These are phyloP conservation scores for Aureobasidium sp. DNA, from an alignment of 2,329 filamentous ascomycete species.

Conservation along the genomic window DNA sequence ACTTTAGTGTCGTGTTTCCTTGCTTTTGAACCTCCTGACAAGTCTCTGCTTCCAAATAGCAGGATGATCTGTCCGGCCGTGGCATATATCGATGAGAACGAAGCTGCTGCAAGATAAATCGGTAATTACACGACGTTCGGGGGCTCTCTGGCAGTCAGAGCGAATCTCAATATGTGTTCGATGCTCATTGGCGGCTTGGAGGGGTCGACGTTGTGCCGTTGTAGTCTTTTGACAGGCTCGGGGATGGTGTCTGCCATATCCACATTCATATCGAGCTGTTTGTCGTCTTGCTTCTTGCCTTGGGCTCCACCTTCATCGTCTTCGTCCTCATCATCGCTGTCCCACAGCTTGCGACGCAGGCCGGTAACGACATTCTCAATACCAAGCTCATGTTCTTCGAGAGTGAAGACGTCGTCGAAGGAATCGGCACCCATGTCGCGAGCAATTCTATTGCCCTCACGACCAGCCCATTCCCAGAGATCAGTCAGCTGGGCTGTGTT, in stretches of 20 bases:
- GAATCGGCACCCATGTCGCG: conserved; percentile 32
- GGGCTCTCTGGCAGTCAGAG: conserved; percentile 15
- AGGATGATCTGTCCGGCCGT: not conserved
- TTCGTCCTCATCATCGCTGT: conserved; percentile 22
- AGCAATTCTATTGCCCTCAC: conserved; percentile 41
- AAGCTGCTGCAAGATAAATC: not conserved
- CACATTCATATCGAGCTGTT: conserved; percentile 33
- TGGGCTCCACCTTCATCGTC: conserved; percentile 49
- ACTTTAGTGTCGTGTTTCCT: not conserved
- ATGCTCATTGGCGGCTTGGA: conserved; percentile 27
- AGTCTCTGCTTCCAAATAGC: not conserved
- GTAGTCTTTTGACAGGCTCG: conserved; percentile 17
- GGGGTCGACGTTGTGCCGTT: conserved; percentile 18
- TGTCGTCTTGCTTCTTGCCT: conserved; percentile 38
- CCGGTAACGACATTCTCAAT: conserved; percentile 67
- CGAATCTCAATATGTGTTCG: conserved; percentile 23
- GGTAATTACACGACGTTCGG: conserved; percentile 1
- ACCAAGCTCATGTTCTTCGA: conserved; percentile 60
- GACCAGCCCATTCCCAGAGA: conserved; percentile 53
- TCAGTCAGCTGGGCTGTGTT: conserved; percentile 46
- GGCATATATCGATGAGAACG: not conserved
- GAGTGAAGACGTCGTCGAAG: conserved; percentile 61
- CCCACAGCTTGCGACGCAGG: conserved; percentile 45
- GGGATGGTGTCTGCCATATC: conserved; percentile 44
- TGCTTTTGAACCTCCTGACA: not conserved